Conservation (phyloP, 768 basidiomycete genomes). For the Multifurca ochricompacta region DNA sequence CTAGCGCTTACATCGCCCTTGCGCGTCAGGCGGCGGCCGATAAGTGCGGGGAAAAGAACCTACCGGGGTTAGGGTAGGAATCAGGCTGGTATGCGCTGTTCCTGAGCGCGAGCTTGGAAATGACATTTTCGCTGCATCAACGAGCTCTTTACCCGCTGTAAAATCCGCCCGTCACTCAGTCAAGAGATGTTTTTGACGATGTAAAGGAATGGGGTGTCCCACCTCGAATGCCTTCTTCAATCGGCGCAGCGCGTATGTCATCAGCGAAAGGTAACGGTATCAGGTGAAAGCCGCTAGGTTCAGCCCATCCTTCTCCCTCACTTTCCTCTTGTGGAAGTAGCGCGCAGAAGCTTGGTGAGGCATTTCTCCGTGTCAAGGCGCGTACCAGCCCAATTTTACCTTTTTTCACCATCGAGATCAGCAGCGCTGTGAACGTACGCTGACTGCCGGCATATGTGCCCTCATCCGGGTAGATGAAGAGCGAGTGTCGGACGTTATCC, state of each 20-base stretch:
- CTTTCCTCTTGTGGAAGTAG: conserved; percentile 78
- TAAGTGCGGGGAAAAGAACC: conserved; percentile 5
- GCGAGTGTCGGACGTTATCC: conserved; percentile 87
- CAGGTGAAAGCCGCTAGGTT: conserved; percentile 88
- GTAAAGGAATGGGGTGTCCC: conserved; percentile 15
- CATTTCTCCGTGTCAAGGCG: conserved; percentile 58
- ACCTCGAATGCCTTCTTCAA: conserved; percentile 62
- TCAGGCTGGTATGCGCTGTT: conserved; percentile 82
- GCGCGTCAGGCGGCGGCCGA: conserved; percentile 1
- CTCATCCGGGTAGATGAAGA: conserved; percentile 91
- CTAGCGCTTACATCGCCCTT: conserved; percentile 48
- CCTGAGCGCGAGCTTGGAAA: conserved; percentile 73
- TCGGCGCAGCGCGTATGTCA: conserved; percentile 76
- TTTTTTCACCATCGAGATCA: conserved; percentile 76
- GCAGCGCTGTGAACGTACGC: conserved; percentile 81
- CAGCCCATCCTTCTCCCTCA: conserved; percentile 65
- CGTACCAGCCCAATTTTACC: conserved; percentile 76
- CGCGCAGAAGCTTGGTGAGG: conserved; percentile 73
- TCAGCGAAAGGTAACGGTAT: conserved; percentile 93
- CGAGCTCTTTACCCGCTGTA: conserved; percentile 60
- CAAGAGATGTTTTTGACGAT: background rate
- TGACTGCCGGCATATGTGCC: conserved; percentile 85
- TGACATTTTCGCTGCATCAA: conserved; percentile 59
- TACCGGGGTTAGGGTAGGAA: conserved; percentile 87
- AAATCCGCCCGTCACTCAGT: conserved; percentile 8